Evolutionary conservation across 495 filamentous ascomycete genomes (phyloP).

Genomic region (Neurospora hispaniola): DNA sequence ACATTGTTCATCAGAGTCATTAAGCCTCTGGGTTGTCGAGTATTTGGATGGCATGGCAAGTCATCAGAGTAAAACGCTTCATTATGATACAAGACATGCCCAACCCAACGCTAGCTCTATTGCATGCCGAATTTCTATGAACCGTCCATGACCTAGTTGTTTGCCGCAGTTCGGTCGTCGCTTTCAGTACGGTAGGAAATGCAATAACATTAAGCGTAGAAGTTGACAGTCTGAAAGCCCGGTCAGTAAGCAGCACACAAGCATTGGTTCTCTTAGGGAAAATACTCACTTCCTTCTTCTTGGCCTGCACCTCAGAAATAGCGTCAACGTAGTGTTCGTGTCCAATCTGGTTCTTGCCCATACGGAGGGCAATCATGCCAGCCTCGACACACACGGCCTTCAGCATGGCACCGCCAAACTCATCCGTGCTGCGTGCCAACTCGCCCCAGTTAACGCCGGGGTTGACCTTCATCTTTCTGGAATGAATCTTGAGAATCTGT

Average conservation of each 20-base stretch:
- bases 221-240: conserved; percentile 43
- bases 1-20: background rate
- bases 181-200: background rate
- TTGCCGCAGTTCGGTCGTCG: background rate
- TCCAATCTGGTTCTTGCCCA: conserved; percentile 84
- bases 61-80: conserved; percentile 1
- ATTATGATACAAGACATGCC: conserved; percentile 5
- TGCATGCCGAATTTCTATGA: conserved; percentile 9
- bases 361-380: conserved; percentile 95
- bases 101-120: conserved; percentile 1
- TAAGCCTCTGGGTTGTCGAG: background rate
- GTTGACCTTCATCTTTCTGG: conserved; percentile 95
- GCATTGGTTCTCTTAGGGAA: background rate
- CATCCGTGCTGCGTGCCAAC: conserved; percentile 92
- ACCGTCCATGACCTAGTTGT: background rate
- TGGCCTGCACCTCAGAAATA: conserved; percentile 91
- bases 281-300: conserved; percentile 79
- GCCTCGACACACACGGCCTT: conserved; percentile 99
- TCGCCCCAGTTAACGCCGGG: conserved; percentile 92
- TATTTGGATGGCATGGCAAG: background rate
- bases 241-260: conserved; percentile 17
- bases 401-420: conserved; percentile 94
- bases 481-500: conserved; percentile 96
- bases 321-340: conserved; percentile 99
- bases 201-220: conserved; percentile 42